A percentile compares a stretch with the other conserved stretches of the same genome.
Conservation (phyloP, 805 yeast species). For the Ogataea allantospora region DNA sequence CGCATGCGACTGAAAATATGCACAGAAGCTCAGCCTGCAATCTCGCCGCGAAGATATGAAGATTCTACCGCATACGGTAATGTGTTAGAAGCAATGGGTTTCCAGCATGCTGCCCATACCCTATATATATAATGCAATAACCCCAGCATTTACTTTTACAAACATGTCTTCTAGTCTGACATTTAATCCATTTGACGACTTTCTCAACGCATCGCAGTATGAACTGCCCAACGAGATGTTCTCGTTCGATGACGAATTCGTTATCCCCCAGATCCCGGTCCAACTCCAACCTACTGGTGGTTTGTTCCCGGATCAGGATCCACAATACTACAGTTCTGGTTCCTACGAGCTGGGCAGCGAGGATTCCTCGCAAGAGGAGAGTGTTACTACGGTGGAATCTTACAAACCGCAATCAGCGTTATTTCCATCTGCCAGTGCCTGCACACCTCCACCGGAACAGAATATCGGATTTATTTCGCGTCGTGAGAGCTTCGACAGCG, state of each 20-base stretch:
- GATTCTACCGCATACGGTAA: conserved; percentile 11
- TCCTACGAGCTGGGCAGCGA: conserved; percentile 15
- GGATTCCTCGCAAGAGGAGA: conserved; percentile 18
- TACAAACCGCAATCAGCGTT: conserved; percentile 12
- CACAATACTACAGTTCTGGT: conserved; percentile 9
- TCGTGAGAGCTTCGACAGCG: conserved; percentile 25
- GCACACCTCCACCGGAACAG: conserved; percentile 29
- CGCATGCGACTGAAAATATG: conserved; percentile 11
- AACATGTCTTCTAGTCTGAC: conserved; percentile 15
- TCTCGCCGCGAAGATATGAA: conserved; percentile 8
- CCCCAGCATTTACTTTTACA: neutral
- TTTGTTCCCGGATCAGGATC: conserved; percentile 10
- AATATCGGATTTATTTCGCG: conserved; percentile 17
- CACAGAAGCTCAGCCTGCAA: conserved; percentile 8
- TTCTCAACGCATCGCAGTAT: conserved; percentile 4
- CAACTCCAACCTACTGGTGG: conserved; percentile 1
- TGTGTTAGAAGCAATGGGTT: conserved; percentile 5
- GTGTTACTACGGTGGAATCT: conserved; percentile 9
- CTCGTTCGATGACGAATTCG: conserved; percentile 15
- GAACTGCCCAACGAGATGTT: conserved; percentile 13
- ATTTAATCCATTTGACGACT: conserved; percentile 18
- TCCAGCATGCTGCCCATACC: neutral
- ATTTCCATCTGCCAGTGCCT: conserved; percentile 34
- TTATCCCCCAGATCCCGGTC: conserved; percentile 3
- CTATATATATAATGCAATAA: conserved; percentile 1